Conservation (phyloP, 441 rosid species). For the Eutrema salsugineum region DNA sequence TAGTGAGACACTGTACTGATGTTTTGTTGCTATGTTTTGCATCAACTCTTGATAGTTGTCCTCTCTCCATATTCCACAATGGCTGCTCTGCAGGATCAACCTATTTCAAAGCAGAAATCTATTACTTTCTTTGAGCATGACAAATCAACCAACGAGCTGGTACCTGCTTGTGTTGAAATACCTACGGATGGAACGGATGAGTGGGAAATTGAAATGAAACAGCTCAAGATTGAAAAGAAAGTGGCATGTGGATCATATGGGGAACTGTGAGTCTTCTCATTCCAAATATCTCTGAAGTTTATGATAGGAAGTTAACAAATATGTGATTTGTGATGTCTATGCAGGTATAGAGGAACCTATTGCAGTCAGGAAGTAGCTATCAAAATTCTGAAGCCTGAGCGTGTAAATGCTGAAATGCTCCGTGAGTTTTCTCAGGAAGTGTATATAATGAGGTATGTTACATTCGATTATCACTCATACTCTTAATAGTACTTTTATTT, state of each 20-base stretch:
- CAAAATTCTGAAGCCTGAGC: conserved; percentile 85
- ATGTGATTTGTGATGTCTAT: conserved; percentile 18
- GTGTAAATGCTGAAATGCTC: conserved; percentile 67
- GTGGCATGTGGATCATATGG: conserved; percentile 89
- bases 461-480: conserved; percentile 5
- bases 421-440: conserved; percentile 94
- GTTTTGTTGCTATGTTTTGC: conserved; percentile 18
- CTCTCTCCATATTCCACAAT: conserved; percentile 26
- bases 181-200: conserved; percentile 95
- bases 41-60: conserved; percentile 18
- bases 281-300: conserved; percentile 1
- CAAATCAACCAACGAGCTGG: conserved; percentile 38
- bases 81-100: conserved; percentile 60
- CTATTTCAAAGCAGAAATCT: conserved; percentile 41
- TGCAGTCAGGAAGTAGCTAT: conserved; percentile 97
- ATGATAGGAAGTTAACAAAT: conserved; percentile 13
- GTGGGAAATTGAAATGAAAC: conserved; percentile 88
- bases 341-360: conserved; percentile 80
- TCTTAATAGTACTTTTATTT: neutral
- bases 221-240: conserved; percentile 66
- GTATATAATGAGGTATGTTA: conserved; percentile 83
- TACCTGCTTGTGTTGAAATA: conserved; percentile 68
- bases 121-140: conserved; percentile 42
- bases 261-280: conserved; percentile 63
- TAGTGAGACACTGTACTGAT: conserved; percentile 12